Evolutionary conservation across 2,329 filamentous ascomycete species (phyloP), one percentile per base, ranked within the genome.

Genomic region (Fusarium siculi): DNA sequence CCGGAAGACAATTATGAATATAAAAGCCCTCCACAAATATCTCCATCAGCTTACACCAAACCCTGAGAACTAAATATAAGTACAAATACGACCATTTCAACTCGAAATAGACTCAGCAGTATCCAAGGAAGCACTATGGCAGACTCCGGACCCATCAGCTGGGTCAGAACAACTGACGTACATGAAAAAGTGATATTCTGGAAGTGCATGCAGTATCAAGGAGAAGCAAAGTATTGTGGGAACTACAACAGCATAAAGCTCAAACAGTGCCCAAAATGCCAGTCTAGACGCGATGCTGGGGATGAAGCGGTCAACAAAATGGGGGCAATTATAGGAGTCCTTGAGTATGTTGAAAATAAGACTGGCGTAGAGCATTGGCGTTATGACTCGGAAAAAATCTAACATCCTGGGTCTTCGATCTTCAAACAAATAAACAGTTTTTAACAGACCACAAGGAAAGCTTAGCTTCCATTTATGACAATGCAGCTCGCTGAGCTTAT

Each of bases 361-460:
- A 40, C 19, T 18, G 42, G 67, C 18, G 53, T 42, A 18, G 67
- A 70, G 9, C 44, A 65, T 32, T 70, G 59, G 53, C 36, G 34
- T 14, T 66, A 70, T 16, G 36, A 64, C 23, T 25, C 37, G 4
- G 25, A 30, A 2, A 16, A 9, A 1, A 9, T 36, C 8, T 30
- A 23, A 37, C 19, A 4, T 36, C 5, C 23, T 14, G 5, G 10
- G 1, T 34, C 5, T 10, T 15, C 11, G 3, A 16, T 21, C 5
- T 23, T n/a, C 3, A 1, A 11, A 10, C 5, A 28, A 34, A 19
- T 9, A 15, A 28, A 28, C 18, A 25, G 14, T 5, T 21, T 28
- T 15, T 18, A 12, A 12, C 18, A 19, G 5, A 28, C 34, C 54
- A 15, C 14, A 7, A 19, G 8, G 10, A 25, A 25, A 46, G 5